These are phyloP conservation scores for Pyrrhoderma lamaoense DNA, from an alignment of 1,284 basidiomycete species.

Conservation along the genomic window DNA sequence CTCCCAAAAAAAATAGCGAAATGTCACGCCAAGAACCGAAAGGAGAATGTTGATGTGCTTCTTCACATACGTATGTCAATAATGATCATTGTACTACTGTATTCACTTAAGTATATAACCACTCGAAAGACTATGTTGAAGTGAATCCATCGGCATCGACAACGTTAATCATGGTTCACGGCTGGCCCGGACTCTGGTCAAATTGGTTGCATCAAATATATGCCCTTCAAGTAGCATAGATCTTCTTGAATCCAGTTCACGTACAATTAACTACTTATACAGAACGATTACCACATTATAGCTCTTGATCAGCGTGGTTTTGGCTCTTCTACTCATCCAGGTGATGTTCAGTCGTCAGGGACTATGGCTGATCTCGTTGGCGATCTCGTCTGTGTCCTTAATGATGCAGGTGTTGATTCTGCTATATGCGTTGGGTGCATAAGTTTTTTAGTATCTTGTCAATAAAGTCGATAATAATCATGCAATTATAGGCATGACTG, in stretches of 20 bases:
- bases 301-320: conserved; percentile 60
- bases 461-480: background rate
- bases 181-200: conserved; percentile 69
- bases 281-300: conserved; percentile 53
- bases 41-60: conserved; percentile 24
- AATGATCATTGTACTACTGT: background rate
- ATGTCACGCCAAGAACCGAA: conserved; percentile 35
- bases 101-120: too few relatives aligned
- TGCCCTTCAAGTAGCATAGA: conserved; percentile 42
- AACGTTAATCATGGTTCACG: conserved; percentile 60
- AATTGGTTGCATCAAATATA: conserved; percentile 63
- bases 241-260: background rate
- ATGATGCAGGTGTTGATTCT: conserved; percentile 38
- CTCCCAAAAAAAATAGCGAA: conserved; percentile 30
- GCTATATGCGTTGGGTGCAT: conserved; percentile 57
- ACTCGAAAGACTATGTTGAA: conserved; percentile 63
- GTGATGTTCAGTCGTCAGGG: conserved; percentile 50
- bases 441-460: background rate
- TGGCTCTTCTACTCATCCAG: conserved; percentile 56
- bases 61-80: conserved; percentile 34
- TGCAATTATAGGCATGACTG: conserved; percentile 54
- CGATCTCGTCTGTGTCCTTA: conserved; percentile 55
- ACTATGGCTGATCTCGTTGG: conserved; percentile 50
- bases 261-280: background rate
- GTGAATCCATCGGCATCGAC: conserved; percentile 44